phyloP scores from a whole-genome alignment of 208 protist genomes.

The Balamuthia mandrillaris region DNA sequence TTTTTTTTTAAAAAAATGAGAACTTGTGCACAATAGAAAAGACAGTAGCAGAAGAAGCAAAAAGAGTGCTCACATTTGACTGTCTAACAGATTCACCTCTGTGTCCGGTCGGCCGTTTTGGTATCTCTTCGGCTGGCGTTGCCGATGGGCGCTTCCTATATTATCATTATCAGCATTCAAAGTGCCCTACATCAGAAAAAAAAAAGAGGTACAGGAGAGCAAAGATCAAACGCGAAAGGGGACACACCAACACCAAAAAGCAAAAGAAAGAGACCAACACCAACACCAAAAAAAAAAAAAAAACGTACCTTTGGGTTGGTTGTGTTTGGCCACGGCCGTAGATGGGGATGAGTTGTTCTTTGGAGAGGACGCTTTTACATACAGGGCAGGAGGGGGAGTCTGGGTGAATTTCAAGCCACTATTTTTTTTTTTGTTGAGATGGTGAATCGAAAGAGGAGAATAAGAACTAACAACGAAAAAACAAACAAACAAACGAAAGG shows the following conservation, averaged over 20 bases:
- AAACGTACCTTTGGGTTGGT: not conserved
- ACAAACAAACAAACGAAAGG: no score
- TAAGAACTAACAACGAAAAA: not conserved
- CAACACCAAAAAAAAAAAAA: no score
- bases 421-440: not conserved
- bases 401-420: conserved; percentile 51
- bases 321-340: conserved; percentile 46
- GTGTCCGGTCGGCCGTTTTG: not conserved
- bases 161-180: no score
- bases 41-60: not conserved
- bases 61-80: not conserved
- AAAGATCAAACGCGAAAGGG: not conserved
- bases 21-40: not conserved
- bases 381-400: conserved; percentile 51
- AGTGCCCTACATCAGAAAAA: not conserved
- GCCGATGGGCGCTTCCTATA: no score
- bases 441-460: not conserved
- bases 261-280: no score
- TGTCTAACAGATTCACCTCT: conserved; percentile 21
- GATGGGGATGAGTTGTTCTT: conserved; percentile 57
- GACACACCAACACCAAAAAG: no score
- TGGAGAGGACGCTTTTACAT: conserved; percentile 53
- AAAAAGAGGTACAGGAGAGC: not conserved
- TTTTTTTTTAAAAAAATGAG: not conserved
- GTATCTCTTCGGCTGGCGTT: not conserved